These are phyloP conservation scores for Kluyveromyces nonfermentans DNA, from an alignment of 805 yeast species.

Conservation along the genomic window DNA sequence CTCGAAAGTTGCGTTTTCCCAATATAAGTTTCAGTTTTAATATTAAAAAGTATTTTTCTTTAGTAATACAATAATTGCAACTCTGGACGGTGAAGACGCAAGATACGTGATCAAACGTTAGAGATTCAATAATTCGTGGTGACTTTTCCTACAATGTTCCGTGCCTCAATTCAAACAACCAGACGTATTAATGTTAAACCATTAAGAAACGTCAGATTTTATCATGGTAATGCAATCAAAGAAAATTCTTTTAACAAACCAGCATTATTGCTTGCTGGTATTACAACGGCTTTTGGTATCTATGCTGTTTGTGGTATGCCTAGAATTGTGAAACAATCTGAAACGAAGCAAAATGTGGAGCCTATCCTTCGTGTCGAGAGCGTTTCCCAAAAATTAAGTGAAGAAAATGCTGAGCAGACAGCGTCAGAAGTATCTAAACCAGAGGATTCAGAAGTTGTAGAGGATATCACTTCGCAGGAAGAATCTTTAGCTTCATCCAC, in stretches of 20 bases:
- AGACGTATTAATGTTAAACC: slow-evolving; percentile 1
- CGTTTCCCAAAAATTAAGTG: background rate
- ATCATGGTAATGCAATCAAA: background rate
- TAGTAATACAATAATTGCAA: no score
- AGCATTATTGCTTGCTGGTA: slow-evolving; percentile 2
- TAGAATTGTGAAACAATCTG: background rate
- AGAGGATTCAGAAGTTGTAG: slow-evolving; percentile 3
- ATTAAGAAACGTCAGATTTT: background rate
- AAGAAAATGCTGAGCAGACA: slow-evolving; percentile 1
- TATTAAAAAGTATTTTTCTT: no score
- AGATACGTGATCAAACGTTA: no score
- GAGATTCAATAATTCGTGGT: no score
- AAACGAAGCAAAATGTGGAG: background rate
- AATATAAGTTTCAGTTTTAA: background rate
- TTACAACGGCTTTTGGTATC: background rate
- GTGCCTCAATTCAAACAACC: background rate
- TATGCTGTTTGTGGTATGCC: slow-evolving; percentile 1
- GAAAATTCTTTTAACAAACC: background rate
- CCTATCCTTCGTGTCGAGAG: background rate
- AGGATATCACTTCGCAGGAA: slow-evolving; percentile 1
- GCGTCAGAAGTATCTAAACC: background rate
- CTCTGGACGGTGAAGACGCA: no score
- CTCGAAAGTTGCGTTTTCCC: background rate
- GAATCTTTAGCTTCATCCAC: slow-evolving; percentile 1
- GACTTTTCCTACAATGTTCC: background rate